Percentiles rank a stretch among this genome's conserved stretches.
These are phyloP conservation scores for Ammopiptanthus mongolicus DNA, from an alignment of 306 rosid genomes.

Conservation along the genomic window DNA sequence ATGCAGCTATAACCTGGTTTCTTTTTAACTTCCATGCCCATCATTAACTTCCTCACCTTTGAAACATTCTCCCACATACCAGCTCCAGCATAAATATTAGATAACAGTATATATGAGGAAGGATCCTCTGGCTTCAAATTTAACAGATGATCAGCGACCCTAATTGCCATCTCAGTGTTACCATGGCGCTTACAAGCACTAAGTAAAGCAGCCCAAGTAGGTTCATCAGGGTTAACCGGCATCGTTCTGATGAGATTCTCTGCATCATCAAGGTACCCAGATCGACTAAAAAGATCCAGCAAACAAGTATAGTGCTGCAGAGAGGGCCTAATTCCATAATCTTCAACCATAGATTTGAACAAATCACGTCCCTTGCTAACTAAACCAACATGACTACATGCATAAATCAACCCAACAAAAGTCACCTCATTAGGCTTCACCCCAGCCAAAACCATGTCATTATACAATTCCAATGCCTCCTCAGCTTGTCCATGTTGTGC, in stretches of 20 bases:
- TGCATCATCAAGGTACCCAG: conserved; percentile 86
- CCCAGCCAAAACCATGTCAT: conserved; percentile 58
- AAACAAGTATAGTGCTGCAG: conserved; percentile 86
- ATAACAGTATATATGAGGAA: conserved; percentile 61
- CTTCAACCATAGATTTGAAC: conserved; percentile 62
- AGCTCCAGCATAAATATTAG: conserved; percentile 68
- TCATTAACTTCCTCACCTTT: conserved; percentile 63
- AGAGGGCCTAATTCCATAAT: conserved; percentile 60
- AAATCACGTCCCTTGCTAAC: conserved; percentile 60
- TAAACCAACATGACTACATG: conserved; percentile 77
- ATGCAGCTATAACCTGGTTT: conserved; percentile 80
- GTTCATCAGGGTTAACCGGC: conserved; percentile 79
- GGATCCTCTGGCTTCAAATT: conserved; percentile 58
- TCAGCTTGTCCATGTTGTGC: conserved; percentile 77
- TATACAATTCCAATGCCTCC: conserved; percentile 67
- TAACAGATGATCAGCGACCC: conserved; percentile 58
- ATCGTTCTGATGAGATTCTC: conserved; percentile 49
- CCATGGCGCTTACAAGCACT: conserved; percentile 77
- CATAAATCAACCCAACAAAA: conserved; percentile 80
- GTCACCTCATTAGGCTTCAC: conserved; percentile 80
- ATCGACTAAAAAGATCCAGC: conserved; percentile 80
- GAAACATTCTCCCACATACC: conserved; percentile 73
- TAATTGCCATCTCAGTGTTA: conserved; percentile 52
- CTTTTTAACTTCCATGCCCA: conserved; percentile 60
- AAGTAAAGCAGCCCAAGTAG: conserved; percentile 85